Evolutionary conservation across 176 grass and related monocot species (phyloP), one percentile per base, ranked within the genome.

Genomic region (Stipa capillata): DNA sequence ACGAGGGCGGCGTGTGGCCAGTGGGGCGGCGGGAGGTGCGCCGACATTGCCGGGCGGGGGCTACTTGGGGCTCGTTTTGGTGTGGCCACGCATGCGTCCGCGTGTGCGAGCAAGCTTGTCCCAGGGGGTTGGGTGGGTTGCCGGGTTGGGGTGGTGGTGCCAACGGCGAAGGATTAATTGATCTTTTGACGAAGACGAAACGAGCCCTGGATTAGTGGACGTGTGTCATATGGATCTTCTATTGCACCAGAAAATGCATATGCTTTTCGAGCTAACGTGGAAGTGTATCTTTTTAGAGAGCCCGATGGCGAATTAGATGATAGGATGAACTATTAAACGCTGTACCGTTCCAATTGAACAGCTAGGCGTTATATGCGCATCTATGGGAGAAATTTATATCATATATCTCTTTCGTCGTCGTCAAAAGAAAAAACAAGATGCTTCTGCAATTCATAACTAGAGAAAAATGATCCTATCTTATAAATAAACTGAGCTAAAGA

Each of bases 41-140:
- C 64, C 87, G 82, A 81, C 87, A 89, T 89, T 82, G 64, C 64
- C 82, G 82, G 55, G 64, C 67, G 27, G 2, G 44, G 6, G 42
- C 76, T 81, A 77, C 36, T 71, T 53, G 76, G 82, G 71, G 36
- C 70, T 43, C 20, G 55, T n/a, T 24, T 66, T 24, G 63, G 77
- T 44, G 71, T 71, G 77, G 82, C 76, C 35, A 69, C 81, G 76
- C 86, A 88, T 80, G 68, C 69, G 81, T 15, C 85, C 85, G 63
- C 78, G 47, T 24, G 49, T 31, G n/a, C 68, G 78, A 17, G 29
- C 44, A 65, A 63, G 64, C 55, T 47, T 9, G 12, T 72, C 73
- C 51, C 67, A 24, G 49, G 40, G 53, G 3, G 25, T 8, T 23
- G 1, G 44, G 69, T 37, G 12, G 28, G 1, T 39, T 43, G 33